Conservation (phyloP, 2,329 filamentous ascomycete species). For the Cercospora zeae-maydis region DNA sequence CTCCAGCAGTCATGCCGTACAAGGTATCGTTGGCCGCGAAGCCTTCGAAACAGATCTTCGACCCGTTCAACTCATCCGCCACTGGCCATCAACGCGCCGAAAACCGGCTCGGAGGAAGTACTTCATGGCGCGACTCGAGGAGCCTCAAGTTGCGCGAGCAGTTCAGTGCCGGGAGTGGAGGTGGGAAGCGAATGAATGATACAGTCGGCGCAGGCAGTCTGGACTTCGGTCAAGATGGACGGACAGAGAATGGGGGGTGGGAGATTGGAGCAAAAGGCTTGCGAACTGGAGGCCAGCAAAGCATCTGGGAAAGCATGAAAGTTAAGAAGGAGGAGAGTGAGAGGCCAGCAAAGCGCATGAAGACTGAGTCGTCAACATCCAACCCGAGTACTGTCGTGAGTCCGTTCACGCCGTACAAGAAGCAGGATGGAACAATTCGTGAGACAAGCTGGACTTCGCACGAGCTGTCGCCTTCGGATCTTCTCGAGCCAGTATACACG, state of each 20-base stretch:
- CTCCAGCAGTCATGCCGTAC: slow-evolving; percentile 18
- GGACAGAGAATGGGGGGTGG: slow-evolving; percentile 53
- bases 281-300: slow-evolving; percentile 47
- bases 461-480: slow-evolving; percentile 32
- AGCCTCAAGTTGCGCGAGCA: slow-evolving; percentile 67
- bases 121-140: slow-evolving; percentile 68
- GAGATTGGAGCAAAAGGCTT: slow-evolving; percentile 48
- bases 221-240: slow-evolving; percentile 50
- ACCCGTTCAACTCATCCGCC: slow-evolving; percentile 90
- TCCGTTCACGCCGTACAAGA: slow-evolving; percentile 33
- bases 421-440: slow-evolving; percentile 30
- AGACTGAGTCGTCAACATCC: slow-evolving; percentile 11
- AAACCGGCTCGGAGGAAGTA: slow-evolving; percentile 58
- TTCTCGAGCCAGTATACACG: slow-evolving; percentile 29
- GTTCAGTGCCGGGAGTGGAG: slow-evolving; percentile 57
- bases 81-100: slow-evolving; percentile 77
- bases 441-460: slow-evolving; percentile 36
- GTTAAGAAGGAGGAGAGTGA: slow-evolving; percentile 21
- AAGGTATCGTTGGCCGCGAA: slow-evolving; percentile 29
- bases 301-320: slow-evolving; percentile 37
- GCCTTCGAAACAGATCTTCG: slow-evolving; percentile 30
- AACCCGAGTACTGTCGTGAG: slow-evolving; percentile 30
- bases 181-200: slow-evolving; percentile 59
- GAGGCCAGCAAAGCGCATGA: slow-evolving; percentile 21
- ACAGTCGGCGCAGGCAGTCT: slow-evolving; percentile 62